A percentile compares a stretch with the other conserved stretches of the same genome.
These are phyloP conservation scores for Peronosclerospora sorghi DNA, from an alignment of 352 stramenopile genomes.

Conservation along the genomic window DNA sequence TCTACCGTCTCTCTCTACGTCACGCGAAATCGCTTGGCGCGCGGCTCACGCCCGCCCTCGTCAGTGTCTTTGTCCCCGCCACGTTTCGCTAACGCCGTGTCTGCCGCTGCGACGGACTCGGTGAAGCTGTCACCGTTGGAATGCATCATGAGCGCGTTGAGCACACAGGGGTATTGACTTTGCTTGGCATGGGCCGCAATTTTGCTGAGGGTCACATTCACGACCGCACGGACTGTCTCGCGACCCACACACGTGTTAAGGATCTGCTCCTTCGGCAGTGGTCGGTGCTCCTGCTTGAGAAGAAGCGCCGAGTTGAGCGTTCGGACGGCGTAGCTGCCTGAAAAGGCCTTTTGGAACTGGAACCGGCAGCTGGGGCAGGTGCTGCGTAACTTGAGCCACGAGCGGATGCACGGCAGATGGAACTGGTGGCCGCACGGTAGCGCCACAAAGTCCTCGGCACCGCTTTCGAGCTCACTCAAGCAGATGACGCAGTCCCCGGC, in stretches of 20 bases:
- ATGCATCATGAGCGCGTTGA: slow-evolving; percentile 77
- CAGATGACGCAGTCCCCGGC: slow-evolving; percentile 82
- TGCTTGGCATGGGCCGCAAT: slow-evolving; percentile 42
- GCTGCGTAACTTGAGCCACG: slow-evolving; percentile 87
- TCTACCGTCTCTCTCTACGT: slow-evolving; percentile 7
- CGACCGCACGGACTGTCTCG: slow-evolving; percentile 56
- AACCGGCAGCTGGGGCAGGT: slow-evolving; percentile 92
- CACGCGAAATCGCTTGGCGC: slow-evolving; percentile 21
- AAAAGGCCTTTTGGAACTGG: slow-evolving; percentile 82
- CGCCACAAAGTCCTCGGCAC: slow-evolving; percentile 53
- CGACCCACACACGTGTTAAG: slow-evolving; percentile 41
- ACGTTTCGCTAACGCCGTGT: slow-evolving; percentile 32
- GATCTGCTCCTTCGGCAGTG: slow-evolving; percentile 42
- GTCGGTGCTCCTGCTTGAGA: slow-evolving; percentile 49
- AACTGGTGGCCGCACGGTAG: slow-evolving; percentile 91
- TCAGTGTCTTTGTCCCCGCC: slow-evolving; percentile 13
- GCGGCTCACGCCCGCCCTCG: slow-evolving; percentile 8
- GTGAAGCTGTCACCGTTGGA: slow-evolving; percentile 56
- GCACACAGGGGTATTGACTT: slow-evolving; percentile 63
- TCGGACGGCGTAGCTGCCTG: slow-evolving; percentile 63
- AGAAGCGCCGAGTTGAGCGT: slow-evolving; percentile 72
- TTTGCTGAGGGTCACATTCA: slow-evolving; percentile 72
- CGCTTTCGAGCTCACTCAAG: slow-evolving; percentile 62
- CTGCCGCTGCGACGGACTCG: slow-evolving; percentile 16
- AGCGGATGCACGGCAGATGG: slow-evolving; percentile 87